Evolutionary conservation across 179 eudicot species (phyloP), one percentile per base, ranked within the genome.

Genomic region (Corrigiola litoralis): DNA sequence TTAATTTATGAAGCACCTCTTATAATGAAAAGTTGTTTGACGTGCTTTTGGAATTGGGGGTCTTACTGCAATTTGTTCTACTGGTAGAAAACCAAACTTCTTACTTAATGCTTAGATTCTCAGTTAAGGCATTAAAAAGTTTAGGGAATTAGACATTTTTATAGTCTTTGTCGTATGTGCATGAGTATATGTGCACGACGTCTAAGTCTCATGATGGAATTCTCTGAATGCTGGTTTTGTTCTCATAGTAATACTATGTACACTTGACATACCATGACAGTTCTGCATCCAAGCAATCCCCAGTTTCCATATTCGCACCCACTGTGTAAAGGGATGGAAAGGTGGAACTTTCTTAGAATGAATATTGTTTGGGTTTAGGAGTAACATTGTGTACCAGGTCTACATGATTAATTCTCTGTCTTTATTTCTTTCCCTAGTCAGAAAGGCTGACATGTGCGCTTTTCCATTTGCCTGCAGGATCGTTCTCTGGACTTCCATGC

Each of bases 401-500:
- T 51, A 29, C 47, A 11, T 33, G 17, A 42, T 2, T 23, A 27
- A 12, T 6, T 29, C 37, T 54, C 59, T 31, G 17, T 45, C 23
- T 50, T 49, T 33, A 48, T 24, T 16, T 58, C 25, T 49, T 23
- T 14, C 37, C 56, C 7, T 41, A 51, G 31, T 32, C 25, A 1
- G 10, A 37, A 2, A 16, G 40, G 27, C 37, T 41, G 16, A 54
- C 17, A 34, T 42, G 53, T 49, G 25, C 48, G 34, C 70, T 69
- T 40, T 61, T 65, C 61, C 61, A 52, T 63, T 49, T 68, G 46
- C 45, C 65, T 74, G 68, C 77, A 84, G 88, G 88, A 84, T 67
- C 86, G 88, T 29, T 81, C 88, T 51, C 78, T 84, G 59, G 86
- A 84, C 79, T 84, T 84, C 61, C 75, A 77, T 38, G 86, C 80